These are phyloP conservation scores for Cynanchum wilfordii DNA, from an alignment of 257 asterid genomes.

Conservation along the genomic window DNA sequence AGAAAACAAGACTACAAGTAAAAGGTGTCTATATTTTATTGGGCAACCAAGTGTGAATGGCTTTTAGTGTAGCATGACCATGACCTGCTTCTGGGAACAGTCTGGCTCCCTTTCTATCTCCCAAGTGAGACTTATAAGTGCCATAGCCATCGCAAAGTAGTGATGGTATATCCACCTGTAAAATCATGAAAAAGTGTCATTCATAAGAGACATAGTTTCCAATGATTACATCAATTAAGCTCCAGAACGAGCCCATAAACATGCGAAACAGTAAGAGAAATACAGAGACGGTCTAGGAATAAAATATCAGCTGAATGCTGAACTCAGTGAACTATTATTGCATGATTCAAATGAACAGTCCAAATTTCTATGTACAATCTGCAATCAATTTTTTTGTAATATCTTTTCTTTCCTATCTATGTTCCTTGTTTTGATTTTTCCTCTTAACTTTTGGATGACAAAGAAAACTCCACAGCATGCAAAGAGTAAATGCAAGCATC, in stretches of 20 bases:
- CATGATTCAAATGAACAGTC: not conserved
- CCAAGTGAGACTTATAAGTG: slow-evolving; percentile 98
- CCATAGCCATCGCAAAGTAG: slow-evolving; percentile 92
- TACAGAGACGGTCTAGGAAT: not conserved
- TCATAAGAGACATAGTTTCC: not conserved
- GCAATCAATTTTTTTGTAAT: not conserved
- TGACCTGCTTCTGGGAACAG: slow-evolving; percentile 85
- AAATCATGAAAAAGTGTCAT: slow-evolving; percentile 2
- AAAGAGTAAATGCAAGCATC: not conserved
- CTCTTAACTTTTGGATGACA: not conserved
- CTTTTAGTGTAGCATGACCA: not conserved
- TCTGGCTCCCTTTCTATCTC: slow-evolving; percentile 81
- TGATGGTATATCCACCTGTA: slow-evolving; percentile 98
- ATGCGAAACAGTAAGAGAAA: not conserved
- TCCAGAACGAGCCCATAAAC: not conserved
- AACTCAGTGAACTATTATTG: not conserved
- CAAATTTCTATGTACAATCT: not conserved
- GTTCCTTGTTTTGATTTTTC: not conserved
- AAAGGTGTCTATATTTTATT: not conserved
- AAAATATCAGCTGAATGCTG: not conserved
- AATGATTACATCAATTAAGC: not conserved
- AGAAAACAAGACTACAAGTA: not conserved
- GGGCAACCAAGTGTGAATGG: not conserved
- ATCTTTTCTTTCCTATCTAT: not conserved
- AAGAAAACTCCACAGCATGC: not conserved